phyloP scores from a whole-genome alignment of 192 early-diverging fungal genomes.

The Phycomyces nitens region DNA sequence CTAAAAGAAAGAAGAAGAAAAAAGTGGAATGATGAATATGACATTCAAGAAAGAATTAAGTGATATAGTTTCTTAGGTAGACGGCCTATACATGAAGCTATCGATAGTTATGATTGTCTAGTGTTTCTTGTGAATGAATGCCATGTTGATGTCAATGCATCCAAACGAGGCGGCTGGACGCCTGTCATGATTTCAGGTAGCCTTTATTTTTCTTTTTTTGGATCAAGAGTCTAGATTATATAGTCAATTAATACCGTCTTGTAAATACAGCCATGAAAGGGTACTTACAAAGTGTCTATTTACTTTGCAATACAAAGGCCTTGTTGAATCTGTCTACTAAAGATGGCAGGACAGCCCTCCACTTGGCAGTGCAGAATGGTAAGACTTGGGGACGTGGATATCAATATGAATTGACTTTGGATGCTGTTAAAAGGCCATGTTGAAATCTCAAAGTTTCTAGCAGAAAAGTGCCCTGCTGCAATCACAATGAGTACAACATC shows the following conservation, averaged over 20 bases:
- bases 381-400: not conserved
- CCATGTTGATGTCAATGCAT: conserved; percentile 38
- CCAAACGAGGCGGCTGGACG: conserved; percentile 46
- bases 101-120: conserved; percentile 28
- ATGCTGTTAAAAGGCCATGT: conserved; percentile 18
- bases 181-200: conserved; percentile 41
- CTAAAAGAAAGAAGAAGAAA: not conserved
- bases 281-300: conserved; percentile 23
- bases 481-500: conserved; percentile 29
- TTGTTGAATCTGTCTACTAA: conserved; percentile 29
- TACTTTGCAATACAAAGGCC: conserved; percentile 23
- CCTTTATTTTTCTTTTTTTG: too few relatives aligned
- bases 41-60: not conserved
- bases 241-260: not conserved
- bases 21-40: too few relatives aligned
- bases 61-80: conserved; percentile 21
- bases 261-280: conserved; percentile 34
- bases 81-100: conserved; percentile 39
- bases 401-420: not conserved
- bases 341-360: conserved; percentile 41
- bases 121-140: conserved; percentile 24
- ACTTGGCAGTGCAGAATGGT: conserved; percentile 45
- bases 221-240: too few relatives aligned
- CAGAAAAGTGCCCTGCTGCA: conserved; percentile 20
- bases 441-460: conserved; percentile 25